Evolutionary conservation across 768 basidiomycete species (phyloP), one percentile per base, ranked within the genome.

Genomic region (Mycena haematopus): DNA sequence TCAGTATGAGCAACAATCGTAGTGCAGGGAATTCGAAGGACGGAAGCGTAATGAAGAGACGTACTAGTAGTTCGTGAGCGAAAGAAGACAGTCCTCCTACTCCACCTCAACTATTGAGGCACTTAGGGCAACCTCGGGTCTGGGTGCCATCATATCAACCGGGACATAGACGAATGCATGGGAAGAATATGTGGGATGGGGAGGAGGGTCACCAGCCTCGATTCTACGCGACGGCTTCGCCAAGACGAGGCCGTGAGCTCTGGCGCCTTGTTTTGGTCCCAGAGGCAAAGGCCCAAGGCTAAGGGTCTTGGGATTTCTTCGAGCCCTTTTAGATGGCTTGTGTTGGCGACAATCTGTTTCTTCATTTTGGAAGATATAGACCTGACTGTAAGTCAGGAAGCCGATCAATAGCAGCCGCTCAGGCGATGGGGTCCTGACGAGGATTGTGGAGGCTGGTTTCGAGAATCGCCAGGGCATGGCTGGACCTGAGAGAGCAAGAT

Each of bases 341-440:
- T 59, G 58, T 2, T 45, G 57, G 31, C 40, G 56, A 15, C 46
- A 27, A 9, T 29, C 47, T 1, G 15, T 22, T 21, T 15, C 24
- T 27, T 40, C 24, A n/a, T 33, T 35, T 11, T 36, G 7, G 2
- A 15, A 27, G 11, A 17, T 1, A 8, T n/a, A 54, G 8, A 31
- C 46, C 52, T 4, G n/a, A 0, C 21, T 27, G 6, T 2, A 35
- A 45, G 5, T 7, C 4, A 19, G 52, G 5, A 24, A 44, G 11
- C n/a, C n/a, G 4, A 63, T 22, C n/a, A 55, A 15, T 0, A 63
- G 13, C 0, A 50, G 27, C 8, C 52, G 44, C n/a, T 54, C 52
- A 6, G 62, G 56, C 13, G 62, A 31, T 6, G 62, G 62, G 13
- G 47, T 58, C 15, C 1, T 14, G 0, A 36, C 62, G 21, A 63